Conservation (phyloP, 2,329 filamentous ascomycete species). For the Exophiala oligosperma region DNA sequence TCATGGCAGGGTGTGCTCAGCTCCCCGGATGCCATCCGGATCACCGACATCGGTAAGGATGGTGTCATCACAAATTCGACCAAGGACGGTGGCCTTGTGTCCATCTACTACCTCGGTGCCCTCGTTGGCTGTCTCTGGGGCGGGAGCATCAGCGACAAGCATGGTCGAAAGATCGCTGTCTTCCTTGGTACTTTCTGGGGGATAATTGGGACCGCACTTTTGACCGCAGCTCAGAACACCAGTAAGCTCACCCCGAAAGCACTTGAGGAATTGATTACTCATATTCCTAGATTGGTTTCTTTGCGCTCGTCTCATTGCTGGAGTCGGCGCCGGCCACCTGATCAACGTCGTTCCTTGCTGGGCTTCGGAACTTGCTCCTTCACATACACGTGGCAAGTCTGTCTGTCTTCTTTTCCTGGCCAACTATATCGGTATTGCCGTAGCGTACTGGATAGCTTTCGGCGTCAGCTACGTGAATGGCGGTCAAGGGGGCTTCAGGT, state of each 20-base stretch:
- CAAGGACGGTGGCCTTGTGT: conserved; percentile 34
- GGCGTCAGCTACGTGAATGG: conserved; percentile 22
- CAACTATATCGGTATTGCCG: conserved; percentile 34
- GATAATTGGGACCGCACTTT: too few relatives aligned
- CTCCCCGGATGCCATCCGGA: too few relatives aligned
- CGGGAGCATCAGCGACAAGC: conserved; percentile 25
- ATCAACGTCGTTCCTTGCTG: conserved; percentile 28
- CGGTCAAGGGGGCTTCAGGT: conserved; percentile 23
- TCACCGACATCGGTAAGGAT: neutral
- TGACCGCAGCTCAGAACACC: too few relatives aligned
- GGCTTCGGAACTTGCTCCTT: conserved; percentile 29
- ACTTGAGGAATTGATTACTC: too few relatives aligned
- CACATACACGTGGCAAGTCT: conserved; percentile 23
- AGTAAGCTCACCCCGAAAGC: too few relatives aligned
- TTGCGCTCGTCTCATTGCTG: conserved; percentile 28
- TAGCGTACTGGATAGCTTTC: conserved; percentile 33
- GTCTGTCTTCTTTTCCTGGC: conserved; percentile 30
- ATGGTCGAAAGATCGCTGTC: conserved; percentile 29
- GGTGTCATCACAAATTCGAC: conserved; percentile 31
- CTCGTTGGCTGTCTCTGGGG: conserved; percentile 28
- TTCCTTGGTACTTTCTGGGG: conserved; percentile 29
- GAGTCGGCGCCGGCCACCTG: conserved; percentile 31
- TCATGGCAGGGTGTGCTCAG: too few relatives aligned
- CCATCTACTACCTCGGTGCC: conserved; percentile 16
- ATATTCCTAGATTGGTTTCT: conserved; percentile 25